phyloP scores from a whole-genome alignment of 1,284 basidiomycete species.

The Pyrrhoderma lamaoense region DNA sequence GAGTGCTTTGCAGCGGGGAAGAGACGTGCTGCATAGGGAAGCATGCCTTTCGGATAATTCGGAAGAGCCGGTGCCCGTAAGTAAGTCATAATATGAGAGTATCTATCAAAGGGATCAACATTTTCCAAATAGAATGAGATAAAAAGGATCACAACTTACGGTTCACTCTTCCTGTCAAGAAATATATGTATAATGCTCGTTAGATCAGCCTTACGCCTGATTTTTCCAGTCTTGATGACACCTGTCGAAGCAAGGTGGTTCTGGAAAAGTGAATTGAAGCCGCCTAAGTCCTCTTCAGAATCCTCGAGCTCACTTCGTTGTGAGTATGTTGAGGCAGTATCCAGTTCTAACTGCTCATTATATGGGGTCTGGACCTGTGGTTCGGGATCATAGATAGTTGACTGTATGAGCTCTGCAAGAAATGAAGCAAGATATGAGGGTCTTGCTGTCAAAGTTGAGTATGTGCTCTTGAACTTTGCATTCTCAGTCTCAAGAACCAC shows the following conservation, averaged over 20 bases:
- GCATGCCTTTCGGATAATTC: conserved; percentile 39
- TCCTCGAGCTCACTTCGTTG: conserved; percentile 29
- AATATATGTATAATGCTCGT: conserved; percentile 59
- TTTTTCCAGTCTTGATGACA: conserved; percentile 31
- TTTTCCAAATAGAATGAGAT: conserved; percentile 11
- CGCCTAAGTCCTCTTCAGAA: conserved; percentile 34
- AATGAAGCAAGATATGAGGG: conserved; percentile 58
- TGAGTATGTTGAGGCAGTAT: conserved; percentile 39
- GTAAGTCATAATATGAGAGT: conserved; percentile 60
- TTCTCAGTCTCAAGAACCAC: conserved; percentile 73
- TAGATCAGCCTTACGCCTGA: conserved; percentile 22
- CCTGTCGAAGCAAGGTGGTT: conserved; percentile 56
- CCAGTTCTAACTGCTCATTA: conserved; percentile 25
- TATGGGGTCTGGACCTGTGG: conserved; percentile 18
- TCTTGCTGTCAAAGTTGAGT: conserved; percentile 57
- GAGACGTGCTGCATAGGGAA: conserved; percentile 55
- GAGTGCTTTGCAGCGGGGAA: conserved; percentile 28
- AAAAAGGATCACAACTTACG: conserved; percentile 43
- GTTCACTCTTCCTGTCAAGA: conserved; percentile 68
- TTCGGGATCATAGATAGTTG: conserved; percentile 12
- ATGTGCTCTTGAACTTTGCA: conserved; percentile 51
- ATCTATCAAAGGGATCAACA: conserved; percentile 36
- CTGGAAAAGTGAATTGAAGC: conserved; percentile 37
- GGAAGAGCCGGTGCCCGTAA: conserved; percentile 47
- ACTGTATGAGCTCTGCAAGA: conserved; percentile 41